Conservation (phyloP, 2,329 filamentous ascomycete genomes). For the Diaporthe eres region DNA sequence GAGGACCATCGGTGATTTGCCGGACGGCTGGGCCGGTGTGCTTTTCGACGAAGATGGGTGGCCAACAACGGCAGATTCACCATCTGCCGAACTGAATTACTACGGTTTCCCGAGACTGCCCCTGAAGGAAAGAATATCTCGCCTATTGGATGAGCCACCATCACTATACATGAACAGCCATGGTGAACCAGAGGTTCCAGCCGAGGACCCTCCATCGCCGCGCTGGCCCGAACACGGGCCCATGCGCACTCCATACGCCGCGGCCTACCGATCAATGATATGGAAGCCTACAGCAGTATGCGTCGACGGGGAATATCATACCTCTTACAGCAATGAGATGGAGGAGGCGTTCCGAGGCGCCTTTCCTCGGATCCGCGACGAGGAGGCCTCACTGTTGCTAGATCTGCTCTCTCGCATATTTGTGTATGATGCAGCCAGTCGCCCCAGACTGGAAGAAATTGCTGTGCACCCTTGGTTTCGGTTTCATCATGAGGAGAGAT, state of each 20-base stretch:
- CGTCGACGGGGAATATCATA: conserved; percentile 40
- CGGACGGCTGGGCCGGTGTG: conserved; percentile 41
- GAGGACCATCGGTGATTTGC: conserved; percentile 42
- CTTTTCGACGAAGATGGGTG: conserved; percentile 42
- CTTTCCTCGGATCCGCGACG: conserved; percentile 43
- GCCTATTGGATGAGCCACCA: conserved; percentile 42
- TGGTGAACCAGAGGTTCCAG: conserved; percentile 30
- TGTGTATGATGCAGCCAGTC: conserved; percentile 43
- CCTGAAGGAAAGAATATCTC: conserved; percentile 40
- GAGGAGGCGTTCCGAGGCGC: conserved; percentile 39
- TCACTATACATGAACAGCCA: conserved; percentile 34
- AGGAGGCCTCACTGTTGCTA: conserved; percentile 42
- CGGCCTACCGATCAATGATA: conserved; percentile 35
- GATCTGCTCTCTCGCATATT: conserved; percentile 46
- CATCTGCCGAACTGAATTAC: conserved; percentile 9
- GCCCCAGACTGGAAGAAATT: conserved; percentile 37
- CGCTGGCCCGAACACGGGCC: not conserved
- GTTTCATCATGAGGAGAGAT: not conserved
- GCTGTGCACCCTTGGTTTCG: conserved; percentile 37
- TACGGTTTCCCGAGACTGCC: conserved; percentile 34
- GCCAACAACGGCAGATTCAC: conserved; percentile 18
- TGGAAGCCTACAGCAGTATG: conserved; percentile 42
- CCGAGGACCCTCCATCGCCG: not conserved
- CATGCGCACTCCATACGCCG: conserved; percentile 39
- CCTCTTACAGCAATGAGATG: conserved; percentile 40